Evolutionary conservation across 2,329 filamentous ascomycete species (phyloP).

Genomic region (Onygena corvina): DNA sequence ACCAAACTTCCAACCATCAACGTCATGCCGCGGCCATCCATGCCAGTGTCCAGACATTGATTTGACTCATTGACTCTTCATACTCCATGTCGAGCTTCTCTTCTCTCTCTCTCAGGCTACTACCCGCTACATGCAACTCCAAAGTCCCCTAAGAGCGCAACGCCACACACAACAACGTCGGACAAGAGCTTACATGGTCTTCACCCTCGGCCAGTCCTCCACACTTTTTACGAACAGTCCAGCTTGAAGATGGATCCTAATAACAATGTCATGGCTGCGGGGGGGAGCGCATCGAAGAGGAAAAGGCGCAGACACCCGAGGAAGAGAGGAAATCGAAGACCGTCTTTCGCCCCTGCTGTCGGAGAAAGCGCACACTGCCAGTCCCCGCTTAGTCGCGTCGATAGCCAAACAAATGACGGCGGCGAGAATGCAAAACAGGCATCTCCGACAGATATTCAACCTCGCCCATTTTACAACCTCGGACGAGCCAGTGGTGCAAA

Average conservation of each 20-base stretch:
- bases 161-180: too few relatives aligned
- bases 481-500: conserved; percentile 40
- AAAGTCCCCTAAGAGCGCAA: neutral
- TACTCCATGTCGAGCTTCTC: neutral
- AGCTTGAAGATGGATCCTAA: conserved; percentile 3
- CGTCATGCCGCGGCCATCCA: neutral
- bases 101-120: neutral
- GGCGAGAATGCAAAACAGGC: conserved; percentile 25
- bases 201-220: neutral
- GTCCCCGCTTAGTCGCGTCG: conserved; percentile 21
- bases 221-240: neutral
- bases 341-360: conserved; percentile 63
- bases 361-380: conserved; percentile 36
- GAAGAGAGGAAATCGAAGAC: conserved; percentile 62
- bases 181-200: neutral
- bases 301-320: conserved; percentile 65
- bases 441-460: conserved; percentile 26
- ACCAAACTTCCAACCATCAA: neutral
- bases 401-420: conserved; percentile 40
- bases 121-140: neutral
- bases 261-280: conserved; percentile 8
- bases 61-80: neutral
- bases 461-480: conserved; percentile 44
- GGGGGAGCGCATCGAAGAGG: conserved; percentile 40
- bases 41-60: neutral